A percentile compares a stretch with the other conserved stretches of the same genome.
phyloP scores from a whole-genome alignment of 768 basidiomycete genomes.

The Boletus reticulatus region DNA sequence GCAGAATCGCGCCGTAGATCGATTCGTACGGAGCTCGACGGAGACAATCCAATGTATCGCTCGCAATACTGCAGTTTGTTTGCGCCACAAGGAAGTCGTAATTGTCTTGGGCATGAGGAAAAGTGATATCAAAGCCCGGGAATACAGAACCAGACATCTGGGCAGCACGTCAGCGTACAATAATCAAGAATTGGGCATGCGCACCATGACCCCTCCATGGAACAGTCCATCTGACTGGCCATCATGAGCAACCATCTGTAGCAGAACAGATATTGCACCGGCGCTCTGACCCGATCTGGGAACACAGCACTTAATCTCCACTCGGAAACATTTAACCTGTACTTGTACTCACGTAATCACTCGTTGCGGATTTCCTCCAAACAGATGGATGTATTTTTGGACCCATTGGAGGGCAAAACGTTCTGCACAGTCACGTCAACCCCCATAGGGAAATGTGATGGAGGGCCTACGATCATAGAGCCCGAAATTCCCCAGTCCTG shows the following conservation, averaged over 20 bases:
- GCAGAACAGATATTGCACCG: neutral
- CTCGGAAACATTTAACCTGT: neutral
- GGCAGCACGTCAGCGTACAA: neutral
- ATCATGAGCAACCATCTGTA: constrained; percentile 1
- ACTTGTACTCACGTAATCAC: constrained; percentile 17
- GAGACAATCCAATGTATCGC: constrained; percentile 15
- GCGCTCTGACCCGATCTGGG: neutral
- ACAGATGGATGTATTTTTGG: neutral
- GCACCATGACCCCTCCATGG: constrained; percentile 19
- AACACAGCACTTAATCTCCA: neutral
- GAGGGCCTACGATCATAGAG: constrained; percentile 33
- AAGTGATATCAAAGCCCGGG: constrained; percentile 2
- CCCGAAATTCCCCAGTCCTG: neutral
- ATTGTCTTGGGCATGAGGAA: constrained; percentile 2
- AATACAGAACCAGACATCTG: constrained; percentile 15
- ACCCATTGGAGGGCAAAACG: neutral
- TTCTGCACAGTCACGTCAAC: neutral
- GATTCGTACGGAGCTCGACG: constrained; percentile 14
- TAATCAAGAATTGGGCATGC: neutral
- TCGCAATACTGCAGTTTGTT: constrained; percentile 9
- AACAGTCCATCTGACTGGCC: constrained; percentile 17
- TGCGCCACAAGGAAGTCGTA: constrained; percentile 14
- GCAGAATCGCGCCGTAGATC: constrained; percentile 5
- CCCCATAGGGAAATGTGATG: neutral
- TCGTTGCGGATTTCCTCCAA: neutral